Conservation (phyloP, 2,329 filamentous ascomycete genomes). For the Xylaria sp. region DNA sequence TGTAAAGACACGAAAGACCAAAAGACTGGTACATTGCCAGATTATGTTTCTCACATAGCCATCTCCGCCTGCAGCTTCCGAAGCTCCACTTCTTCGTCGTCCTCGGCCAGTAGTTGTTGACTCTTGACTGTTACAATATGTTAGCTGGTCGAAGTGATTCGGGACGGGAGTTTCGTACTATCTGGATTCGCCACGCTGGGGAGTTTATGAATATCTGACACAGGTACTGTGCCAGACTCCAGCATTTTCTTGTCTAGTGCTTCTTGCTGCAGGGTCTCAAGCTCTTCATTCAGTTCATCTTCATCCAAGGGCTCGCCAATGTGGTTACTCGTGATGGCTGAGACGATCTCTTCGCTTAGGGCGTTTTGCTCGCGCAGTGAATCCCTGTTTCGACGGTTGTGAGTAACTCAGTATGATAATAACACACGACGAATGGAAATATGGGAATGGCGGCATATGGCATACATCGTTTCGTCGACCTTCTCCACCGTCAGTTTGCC, state of each 20-base stretch:
- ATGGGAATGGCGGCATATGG: constrained; percentile 65
- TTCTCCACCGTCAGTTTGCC: constrained; percentile 90
- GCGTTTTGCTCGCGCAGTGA: constrained; percentile 90
- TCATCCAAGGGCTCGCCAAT: constrained; percentile 82
- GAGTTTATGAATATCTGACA: constrained; percentile 79
- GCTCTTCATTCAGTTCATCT: constrained; percentile 82
- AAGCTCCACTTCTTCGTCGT: constrained; percentile 96
- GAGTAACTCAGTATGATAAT: constrained; percentile 7
- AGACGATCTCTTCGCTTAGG: constrained; percentile 91
- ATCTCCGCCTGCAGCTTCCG: constrained; percentile 95
- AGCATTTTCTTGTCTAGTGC: constrained; percentile 94
- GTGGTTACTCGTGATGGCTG: constrained; percentile 79
- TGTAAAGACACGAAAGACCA: constrained; percentile 34
- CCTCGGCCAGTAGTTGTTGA: constrained; percentile 69
- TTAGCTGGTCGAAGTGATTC: constrained; percentile 29
- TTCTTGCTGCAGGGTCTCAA: constrained; percentile 90
- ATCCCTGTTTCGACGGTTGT: constrained; percentile 69
- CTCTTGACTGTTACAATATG: constrained; percentile 57
- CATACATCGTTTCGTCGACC: constrained; percentile 94
- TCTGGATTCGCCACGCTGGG: constrained; percentile 79
- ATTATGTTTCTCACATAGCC: constrained; percentile 77
- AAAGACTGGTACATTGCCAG: constrained; percentile 21
- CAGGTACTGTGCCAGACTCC: constrained; percentile 84
- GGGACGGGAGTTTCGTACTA: constrained; percentile 65
- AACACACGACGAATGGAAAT: neutral